phyloP scores from a whole-genome alignment of 306 rosid species.

The Vachellia pachyceras region DNA sequence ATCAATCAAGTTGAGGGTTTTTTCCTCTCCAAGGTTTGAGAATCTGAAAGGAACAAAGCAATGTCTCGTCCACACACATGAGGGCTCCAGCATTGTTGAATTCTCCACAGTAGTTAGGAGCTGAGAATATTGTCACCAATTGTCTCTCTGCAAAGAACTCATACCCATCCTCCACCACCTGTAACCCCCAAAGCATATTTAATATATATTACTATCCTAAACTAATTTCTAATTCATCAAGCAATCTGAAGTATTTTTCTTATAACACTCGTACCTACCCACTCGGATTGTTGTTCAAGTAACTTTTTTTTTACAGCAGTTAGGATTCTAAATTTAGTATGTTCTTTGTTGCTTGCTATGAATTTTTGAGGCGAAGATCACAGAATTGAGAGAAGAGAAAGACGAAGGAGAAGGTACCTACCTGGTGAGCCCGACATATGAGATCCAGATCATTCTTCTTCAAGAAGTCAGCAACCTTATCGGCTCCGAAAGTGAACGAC shows the following conservation, averaged over 20 bases:
- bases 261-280: too few species aligned
- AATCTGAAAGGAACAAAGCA: conserved; percentile 91
- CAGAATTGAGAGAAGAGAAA: not conserved
- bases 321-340: too few species aligned
- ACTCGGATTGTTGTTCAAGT: too few species aligned
- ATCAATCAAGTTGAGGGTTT: conserved; percentile 1
- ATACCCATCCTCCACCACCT: conserved; percentile 95
- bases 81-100: conserved; percentile 93
- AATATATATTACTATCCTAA: not conserved
- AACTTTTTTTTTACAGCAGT: too few species aligned
- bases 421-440: conserved; percentile 91
- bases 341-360: too few species aligned
- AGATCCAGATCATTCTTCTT: conserved; percentile 86
- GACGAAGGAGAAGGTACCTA: not conserved
- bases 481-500: conserved; percentile 86
- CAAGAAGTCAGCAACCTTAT: conserved; percentile 77
- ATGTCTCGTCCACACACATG: conserved; percentile 77
- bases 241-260: too few species aligned
- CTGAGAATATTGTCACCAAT: conserved; percentile 85
- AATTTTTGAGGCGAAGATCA: not conserved
- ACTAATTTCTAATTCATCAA: too few species aligned
- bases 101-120: conserved; percentile 95
- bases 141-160: conserved; percentile 94
- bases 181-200: not conserved
- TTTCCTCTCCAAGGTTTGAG: conserved; percentile 68